A percentile compares a stretch with the other conserved stretches of the same genome.
These are phyloP conservation scores for Phragmites australis DNA, from an alignment of 176 grass and related monocot genomes.

Conservation along the genomic window DNA sequence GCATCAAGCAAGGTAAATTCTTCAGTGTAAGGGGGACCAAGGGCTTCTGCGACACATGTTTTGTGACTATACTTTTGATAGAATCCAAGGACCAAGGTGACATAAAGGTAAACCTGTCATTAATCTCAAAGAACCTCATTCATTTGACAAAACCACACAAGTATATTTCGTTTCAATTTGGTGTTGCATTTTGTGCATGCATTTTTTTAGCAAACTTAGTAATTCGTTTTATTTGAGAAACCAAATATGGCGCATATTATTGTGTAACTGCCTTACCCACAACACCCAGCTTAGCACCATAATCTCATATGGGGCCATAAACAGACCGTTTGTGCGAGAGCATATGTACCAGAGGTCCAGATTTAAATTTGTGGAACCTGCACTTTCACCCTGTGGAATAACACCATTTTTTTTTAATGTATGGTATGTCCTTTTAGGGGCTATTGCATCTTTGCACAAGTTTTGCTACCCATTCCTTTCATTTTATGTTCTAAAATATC, in stretches of 20 bases:
- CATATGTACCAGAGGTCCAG: not conserved
- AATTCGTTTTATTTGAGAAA: conserved; percentile 14
- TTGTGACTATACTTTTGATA: conserved; percentile 75
- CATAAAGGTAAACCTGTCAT: conserved; percentile 48
- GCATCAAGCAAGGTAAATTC: conserved; percentile 75
- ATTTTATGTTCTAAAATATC: too few species aligned
- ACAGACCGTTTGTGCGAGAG: not conserved
- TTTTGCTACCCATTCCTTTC: too few species aligned
- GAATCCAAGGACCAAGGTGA: conserved; percentile 59
- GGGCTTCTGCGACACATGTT: conserved; percentile 97
- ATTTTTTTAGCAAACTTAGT: conserved; percentile 3
- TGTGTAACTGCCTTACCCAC: conserved; percentile 19
- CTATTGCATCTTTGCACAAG: too few species aligned
- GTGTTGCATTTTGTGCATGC: not conserved
- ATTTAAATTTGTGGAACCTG: not conserved
- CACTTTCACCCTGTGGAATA: not conserved
- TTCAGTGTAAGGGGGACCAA: conserved; percentile 83
- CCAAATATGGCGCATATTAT: not conserved
- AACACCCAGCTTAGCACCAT: not conserved
- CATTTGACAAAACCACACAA: not conserved
- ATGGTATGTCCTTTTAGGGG: too few species aligned
- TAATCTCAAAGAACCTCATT: not conserved
- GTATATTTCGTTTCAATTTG: not conserved
- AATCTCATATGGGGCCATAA: not conserved
- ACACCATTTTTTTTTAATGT: too few species aligned